Base-by-base conservation (phyloP, 257 asterid species). In the Salvia rosmarinus region DNA sequence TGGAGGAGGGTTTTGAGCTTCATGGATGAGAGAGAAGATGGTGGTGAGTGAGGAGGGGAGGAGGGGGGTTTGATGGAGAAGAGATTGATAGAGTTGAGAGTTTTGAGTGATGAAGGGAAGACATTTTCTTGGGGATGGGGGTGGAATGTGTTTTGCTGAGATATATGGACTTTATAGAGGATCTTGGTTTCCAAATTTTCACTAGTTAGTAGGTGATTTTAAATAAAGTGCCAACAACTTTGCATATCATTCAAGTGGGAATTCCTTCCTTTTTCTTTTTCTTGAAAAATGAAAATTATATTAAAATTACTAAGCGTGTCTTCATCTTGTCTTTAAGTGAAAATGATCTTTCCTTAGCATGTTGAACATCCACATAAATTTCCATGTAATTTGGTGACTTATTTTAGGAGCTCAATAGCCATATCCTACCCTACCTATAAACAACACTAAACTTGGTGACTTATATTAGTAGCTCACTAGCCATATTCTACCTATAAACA, bases 171-270 rank as follows among this genome's bases (percentile, higher is more conserved):
- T 85, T 68, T 84, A 89, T 86, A 89, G 85, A 80, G 88, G 88
- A 73, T 73, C 64, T 80, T 81, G 83, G 71, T 71, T 82, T 77
- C 92, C 87, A 87, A 72, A 81, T 23, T 80, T 77, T 80, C 82
- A 77, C 82, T 67, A 57, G 74, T 65, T 77, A 86, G 82, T 80
- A 77, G 90, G 85, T 78, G 85, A 82, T 70, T 85, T 63, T 85
- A 55, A 83, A 85, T 85, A 70, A 83, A 85, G 92, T 77, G 79
- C 79, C 77, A 85, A 87, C 89, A 61, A 79, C 95, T 82, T 85
- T 80, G 83, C 83, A 70, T 35, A 74, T 76, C 78, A 13, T 56
- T 66, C 64, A 78, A 65, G 63, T 57, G 57, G 35, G 64, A 67
- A 77, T 40, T 57, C 2, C 37, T 60, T 74, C 80, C 20, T 39